These are phyloP conservation scores for Clavulina sp. DNA, from an alignment of 768 basidiomycete genomes.

Conservation along the genomic window DNA sequence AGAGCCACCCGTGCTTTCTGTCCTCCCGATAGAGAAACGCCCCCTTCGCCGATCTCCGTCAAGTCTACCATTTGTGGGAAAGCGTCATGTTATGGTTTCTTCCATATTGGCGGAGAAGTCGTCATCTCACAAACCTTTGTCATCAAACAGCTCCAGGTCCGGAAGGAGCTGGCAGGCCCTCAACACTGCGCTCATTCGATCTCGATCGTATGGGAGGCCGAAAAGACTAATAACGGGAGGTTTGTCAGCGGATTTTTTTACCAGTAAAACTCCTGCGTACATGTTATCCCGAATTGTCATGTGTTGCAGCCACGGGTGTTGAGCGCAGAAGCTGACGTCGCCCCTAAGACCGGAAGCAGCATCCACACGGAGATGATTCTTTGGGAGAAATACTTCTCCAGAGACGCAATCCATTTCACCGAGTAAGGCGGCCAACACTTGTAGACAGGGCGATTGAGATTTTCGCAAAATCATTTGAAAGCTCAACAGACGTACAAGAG, in stretches of 20 bases:
- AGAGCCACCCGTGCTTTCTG: constrained; percentile 59
- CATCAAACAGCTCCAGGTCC: constrained; percentile 70
- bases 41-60: constrained; percentile 8
- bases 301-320: constrained; percentile 26
- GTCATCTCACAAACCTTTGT: constrained; percentile 61
- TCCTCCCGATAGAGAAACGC: constrained; percentile 28
- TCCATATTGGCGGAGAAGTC: constrained; percentile 42
- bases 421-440: constrained; percentile 44
- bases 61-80: too few species aligned
- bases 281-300: constrained; percentile 17
- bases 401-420: constrained; percentile 46
- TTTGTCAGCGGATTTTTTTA: too few species aligned
- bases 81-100: not conserved
- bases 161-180: constrained; percentile 54
- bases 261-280: too few species aligned
- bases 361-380: constrained; percentile 33
- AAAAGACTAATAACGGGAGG: too few species aligned
- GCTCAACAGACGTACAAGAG: too few species aligned
- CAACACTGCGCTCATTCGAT: constrained; percentile 46
- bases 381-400: constrained; percentile 37
- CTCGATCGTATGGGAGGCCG: constrained; percentile 36
- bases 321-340: constrained; percentile 36
- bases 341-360: constrained; percentile 19
- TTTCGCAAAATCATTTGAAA: too few species aligned
- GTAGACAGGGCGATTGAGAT: too few species aligned